A percentile compares a stretch with the other conserved stretches of the same genome.
These are phyloP conservation scores for Blastomyces gilchristii DNA, from an alignment of 2,329 filamentous ascomycete genomes.

Conservation along the genomic window DNA sequence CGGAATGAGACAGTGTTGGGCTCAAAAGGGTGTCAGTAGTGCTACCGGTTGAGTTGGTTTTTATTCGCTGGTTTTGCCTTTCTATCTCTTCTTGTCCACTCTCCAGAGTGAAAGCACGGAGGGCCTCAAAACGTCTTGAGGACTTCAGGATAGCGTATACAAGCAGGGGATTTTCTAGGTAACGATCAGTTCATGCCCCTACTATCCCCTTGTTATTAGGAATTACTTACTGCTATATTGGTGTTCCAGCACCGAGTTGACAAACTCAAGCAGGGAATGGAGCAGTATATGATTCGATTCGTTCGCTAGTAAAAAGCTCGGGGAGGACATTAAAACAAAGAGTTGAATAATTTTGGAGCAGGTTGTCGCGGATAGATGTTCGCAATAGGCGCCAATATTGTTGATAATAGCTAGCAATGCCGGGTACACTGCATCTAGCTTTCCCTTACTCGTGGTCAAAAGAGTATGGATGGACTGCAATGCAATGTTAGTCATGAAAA, in stretches of 20 bases:
- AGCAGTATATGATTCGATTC: conserved; percentile 80
- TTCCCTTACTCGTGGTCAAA: conserved; percentile 83
- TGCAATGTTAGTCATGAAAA: conserved; percentile 19
- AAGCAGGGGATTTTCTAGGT: conserved; percentile 65
- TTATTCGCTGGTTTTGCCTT: conserved; percentile 58
- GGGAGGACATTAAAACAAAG: conserved; percentile 85
- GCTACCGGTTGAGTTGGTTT: conserved; percentile 44
- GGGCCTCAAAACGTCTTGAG: conserved; percentile 69
- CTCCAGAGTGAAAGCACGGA: conserved; percentile 81
- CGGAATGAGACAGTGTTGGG: conserved; percentile 30
- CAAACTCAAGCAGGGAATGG: conserved; percentile 71
- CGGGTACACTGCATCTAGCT: conserved; percentile 81
- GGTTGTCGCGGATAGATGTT: conserved; percentile 62
- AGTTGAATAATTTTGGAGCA: conserved; percentile 78
- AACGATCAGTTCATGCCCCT: conserved; percentile 17
- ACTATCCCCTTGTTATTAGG: neutral
- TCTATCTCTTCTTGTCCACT: conserved; percentile 88
- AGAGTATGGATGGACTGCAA: conserved; percentile 75
- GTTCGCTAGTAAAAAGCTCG: conserved; percentile 82
- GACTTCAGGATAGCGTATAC: conserved; percentile 71
- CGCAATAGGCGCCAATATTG: conserved; percentile 78
- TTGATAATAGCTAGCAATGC: conserved; percentile 85
- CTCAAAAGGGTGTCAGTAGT: conserved; percentile 30
- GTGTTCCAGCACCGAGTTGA: conserved; percentile 84
- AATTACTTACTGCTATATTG: conserved; percentile 59